Percentiles rank a stretch among this genome's conserved stretches.
These are phyloP conservation scores for Viridothelium virens DNA, from an alignment of 495 filamentous ascomycete species.

Conservation along the genomic window DNA sequence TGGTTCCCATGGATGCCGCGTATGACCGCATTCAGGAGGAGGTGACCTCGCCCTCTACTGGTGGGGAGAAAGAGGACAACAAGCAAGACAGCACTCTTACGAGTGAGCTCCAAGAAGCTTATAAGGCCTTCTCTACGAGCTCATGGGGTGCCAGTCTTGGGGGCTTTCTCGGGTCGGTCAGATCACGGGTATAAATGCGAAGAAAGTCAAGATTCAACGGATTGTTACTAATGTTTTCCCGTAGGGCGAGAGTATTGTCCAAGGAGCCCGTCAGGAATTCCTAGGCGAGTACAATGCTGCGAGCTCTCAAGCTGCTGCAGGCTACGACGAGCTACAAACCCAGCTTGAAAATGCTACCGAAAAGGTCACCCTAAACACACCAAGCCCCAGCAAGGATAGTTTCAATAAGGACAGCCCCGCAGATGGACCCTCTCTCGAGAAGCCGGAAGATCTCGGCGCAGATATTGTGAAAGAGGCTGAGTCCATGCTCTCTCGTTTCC, in stretches of 20 bases:
- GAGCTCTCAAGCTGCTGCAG: conserved; percentile 18
- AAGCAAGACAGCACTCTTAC: conserved; percentile 57
- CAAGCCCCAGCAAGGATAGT: conserved; percentile 6
- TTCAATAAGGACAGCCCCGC: conserved; percentile 31
- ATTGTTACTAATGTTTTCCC: conserved; percentile 14
- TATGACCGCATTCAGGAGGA: conserved; percentile 97
- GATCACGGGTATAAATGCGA: conserved; percentile 58
- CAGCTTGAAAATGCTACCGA: conserved; percentile 19
- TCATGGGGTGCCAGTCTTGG: conserved; percentile 87
- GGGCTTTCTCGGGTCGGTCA: conserved; percentile 79
- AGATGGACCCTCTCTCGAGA: conserved; percentile 31
- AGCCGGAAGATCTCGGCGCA: conserved; percentile 44
- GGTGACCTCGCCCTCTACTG: conserved; percentile 53
- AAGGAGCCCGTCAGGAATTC: conserved; percentile 74
- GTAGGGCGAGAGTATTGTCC: conserved; percentile 78
- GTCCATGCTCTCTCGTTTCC: conserved; percentile 74
- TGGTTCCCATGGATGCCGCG: conserved; percentile 71
- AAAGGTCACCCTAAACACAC: conserved; percentile 19
- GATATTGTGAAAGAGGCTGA: conserved; percentile 55
- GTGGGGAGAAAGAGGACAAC: conserved; percentile 41
- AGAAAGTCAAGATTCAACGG: conserved; percentile 11
- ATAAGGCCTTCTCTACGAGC: conserved; percentile 81
- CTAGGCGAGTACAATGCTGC: conserved; percentile 34
- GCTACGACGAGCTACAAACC: conserved; percentile 3
- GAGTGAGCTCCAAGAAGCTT: conserved; percentile 86